Conservation (phyloP, 352 stramenopile genomes). For the Phytopythium oedochilum region DNA sequence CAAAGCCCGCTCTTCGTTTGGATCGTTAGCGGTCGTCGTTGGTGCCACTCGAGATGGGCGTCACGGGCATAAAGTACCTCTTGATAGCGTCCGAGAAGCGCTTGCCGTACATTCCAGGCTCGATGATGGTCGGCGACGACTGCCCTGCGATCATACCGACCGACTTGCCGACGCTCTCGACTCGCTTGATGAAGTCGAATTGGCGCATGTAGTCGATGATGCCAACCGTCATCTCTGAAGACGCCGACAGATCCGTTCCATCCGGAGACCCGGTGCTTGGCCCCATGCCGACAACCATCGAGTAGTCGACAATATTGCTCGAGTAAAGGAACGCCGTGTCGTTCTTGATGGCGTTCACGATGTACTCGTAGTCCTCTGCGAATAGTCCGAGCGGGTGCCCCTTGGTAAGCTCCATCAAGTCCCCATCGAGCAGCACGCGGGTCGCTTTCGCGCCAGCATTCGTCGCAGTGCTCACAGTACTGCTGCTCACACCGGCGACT, state of each 20-base stretch:
- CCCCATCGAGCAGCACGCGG: constrained; percentile 79
- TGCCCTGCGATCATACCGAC: constrained; percentile 98
- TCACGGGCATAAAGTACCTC: constrained; percentile 97
- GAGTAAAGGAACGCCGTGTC: constrained; percentile 96
- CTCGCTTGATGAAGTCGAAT: constrained; percentile 99
- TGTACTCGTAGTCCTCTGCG: constrained; percentile 59
- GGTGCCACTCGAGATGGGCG: constrained; percentile 53
- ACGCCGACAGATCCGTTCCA: constrained; percentile 16
- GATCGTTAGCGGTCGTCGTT: constrained; percentile 32
- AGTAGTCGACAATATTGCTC: constrained; percentile 99
- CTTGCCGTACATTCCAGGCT: constrained; percentile 95
- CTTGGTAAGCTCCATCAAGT: constrained; percentile 79
- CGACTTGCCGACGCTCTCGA: constrained; percentile 98
- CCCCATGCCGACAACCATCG: constrained; percentile 93
- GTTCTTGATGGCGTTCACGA: constrained; percentile 92
- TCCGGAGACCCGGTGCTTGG: constrained; percentile 13
- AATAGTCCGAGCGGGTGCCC: constrained; percentile 75
- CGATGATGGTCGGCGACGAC: constrained; percentile 97
- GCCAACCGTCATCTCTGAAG: constrained; percentile 90
- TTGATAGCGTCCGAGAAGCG: constrained; percentile 94
- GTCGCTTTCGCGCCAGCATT: not conserved
- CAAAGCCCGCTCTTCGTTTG: not conserved
- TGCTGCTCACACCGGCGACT: not conserved
- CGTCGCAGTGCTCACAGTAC: not conserved
- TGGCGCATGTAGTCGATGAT: constrained; percentile 99